phyloP scores from a whole-genome alignment of 148 eudicot species.

The Fagopyrum homotropicum region DNA sequence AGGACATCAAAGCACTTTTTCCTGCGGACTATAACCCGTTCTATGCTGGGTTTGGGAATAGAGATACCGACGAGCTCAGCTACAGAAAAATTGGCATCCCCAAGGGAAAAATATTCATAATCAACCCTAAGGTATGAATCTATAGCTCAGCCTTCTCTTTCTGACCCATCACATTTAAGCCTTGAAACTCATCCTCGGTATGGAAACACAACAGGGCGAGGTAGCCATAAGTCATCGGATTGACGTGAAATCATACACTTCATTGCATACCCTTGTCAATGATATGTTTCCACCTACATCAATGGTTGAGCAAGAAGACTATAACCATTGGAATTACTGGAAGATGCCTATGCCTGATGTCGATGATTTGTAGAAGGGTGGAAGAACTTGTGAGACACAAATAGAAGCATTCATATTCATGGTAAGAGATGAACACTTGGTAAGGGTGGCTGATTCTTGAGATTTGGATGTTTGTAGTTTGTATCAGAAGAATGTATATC shows the following conservation, averaged over 20 bases:
- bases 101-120: slow-evolving; percentile 93
- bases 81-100: slow-evolving; percentile 92
- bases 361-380: slow-evolving; percentile 21
- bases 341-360: slow-evolving; percentile 77
- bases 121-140: slow-evolving; percentile 78
- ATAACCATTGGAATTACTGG: slow-evolving; percentile 95
- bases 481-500: slow-evolving; percentile 10
- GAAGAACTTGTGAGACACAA: not conserved
- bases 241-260: slow-evolving; percentile 83
- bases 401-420: not conserved
- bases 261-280: slow-evolving; percentile 83
- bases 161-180: not conserved
- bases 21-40: slow-evolving; percentile 95
- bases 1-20: slow-evolving; percentile 95
- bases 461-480: slow-evolving; percentile 8
- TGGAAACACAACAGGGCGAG: slow-evolving; percentile 53
- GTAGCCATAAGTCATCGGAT: slow-evolving; percentile 79
- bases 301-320: slow-evolving; percentile 92
- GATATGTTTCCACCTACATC: slow-evolving; percentile 99
- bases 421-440: not conserved
- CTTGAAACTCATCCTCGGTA: not conserved
- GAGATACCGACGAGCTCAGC: slow-evolving; percentile 97
- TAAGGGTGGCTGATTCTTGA: slow-evolving; percentile 7
- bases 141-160: not conserved
- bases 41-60: slow-evolving; percentile 95